Percentiles rank a stretch among this genome's conserved stretches.
phyloP scores from a whole-genome alignment of 192 early-diverging fungal genomes.

The Podila minutissima region DNA sequence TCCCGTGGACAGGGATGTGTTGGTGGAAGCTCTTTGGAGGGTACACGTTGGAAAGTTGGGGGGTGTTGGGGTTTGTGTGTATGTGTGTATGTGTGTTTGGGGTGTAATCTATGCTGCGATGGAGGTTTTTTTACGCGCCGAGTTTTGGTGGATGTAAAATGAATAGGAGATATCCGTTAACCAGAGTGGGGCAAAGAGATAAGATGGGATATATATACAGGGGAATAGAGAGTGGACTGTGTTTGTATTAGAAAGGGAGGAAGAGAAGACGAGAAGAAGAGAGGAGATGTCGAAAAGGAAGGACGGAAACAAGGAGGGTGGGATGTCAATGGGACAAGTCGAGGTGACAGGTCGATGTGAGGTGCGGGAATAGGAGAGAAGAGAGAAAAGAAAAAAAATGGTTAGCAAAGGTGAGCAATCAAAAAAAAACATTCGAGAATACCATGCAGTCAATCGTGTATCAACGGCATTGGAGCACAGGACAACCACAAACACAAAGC shows the following conservation, averaged over 20 bases:
- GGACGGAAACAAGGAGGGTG: neutral
- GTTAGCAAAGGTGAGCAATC: neutral
- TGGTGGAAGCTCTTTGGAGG: neutral
- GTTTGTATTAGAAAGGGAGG: neutral
- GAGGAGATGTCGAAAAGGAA: neutral
- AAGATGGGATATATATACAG: neutral
- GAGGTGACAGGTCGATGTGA: neutral
- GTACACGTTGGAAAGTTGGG: neutral
- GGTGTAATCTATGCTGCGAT: neutral
- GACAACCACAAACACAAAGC: neutral
- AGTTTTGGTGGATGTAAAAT: too few species aligned
- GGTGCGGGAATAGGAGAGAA: neutral
- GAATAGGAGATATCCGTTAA: too few species aligned
- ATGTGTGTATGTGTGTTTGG: neutral
- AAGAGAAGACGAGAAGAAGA: neutral
- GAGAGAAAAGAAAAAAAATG: neutral
- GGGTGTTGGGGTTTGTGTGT: neutral
- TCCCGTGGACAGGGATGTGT: neutral
- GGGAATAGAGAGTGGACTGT: neutral
- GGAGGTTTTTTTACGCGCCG: too few species aligned
- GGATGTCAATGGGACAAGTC: neutral
- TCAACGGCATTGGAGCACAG: neutral
- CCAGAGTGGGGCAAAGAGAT: neutral
- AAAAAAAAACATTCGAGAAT: neutral
- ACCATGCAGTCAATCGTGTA: neutral